phyloP scores from a whole-genome alignment of 2,329 filamentous ascomycete species.

The Lasiodiplodia gonubiensis region DNA sequence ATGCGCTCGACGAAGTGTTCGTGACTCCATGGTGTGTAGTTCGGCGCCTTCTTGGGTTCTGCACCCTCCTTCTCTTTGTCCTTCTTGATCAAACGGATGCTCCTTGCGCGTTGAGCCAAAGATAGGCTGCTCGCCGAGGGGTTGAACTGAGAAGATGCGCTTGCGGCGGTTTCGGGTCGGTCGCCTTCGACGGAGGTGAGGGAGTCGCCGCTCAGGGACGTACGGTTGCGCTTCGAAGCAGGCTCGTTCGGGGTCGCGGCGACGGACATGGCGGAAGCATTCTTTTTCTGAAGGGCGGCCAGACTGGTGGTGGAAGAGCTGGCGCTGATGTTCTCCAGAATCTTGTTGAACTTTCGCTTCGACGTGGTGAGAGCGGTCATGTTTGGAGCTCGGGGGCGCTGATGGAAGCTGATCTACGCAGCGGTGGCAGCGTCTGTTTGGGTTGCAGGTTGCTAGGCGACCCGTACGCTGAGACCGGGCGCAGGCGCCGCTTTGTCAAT shows the following conservation, averaged over 20 bases:
- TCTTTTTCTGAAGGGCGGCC: slow-evolving; percentile 45
- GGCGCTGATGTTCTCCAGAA: slow-evolving; percentile 66
- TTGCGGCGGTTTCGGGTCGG: slow-evolving; percentile 2
- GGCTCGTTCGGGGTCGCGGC: slow-evolving; percentile 38
- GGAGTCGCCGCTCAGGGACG: slow-evolving; percentile 33
- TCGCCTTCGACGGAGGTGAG: slow-evolving; percentile 32
- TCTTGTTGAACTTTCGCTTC: slow-evolving; percentile 82
- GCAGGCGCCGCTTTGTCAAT: slow-evolving; percentile 23
- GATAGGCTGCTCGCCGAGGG: slow-evolving; percentile 30
- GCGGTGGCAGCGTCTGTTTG: slow-evolving; percentile 14
- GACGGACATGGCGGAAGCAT: slow-evolving; percentile 41
- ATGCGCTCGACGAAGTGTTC: slow-evolving; percentile 80
- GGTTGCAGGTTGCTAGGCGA: slow-evolving; percentile 27
- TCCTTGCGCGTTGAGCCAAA: slow-evolving; percentile 30
- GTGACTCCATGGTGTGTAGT: slow-evolving; percentile 86
- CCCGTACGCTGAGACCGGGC: slow-evolving; percentile 12
- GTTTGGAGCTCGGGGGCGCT: slow-evolving; percentile 11
- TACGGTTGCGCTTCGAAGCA: slow-evolving; percentile 43
- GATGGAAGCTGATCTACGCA: slow-evolving; percentile 21
- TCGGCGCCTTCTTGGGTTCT: slow-evolving; percentile 56
- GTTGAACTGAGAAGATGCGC: slow-evolving; percentile 8
- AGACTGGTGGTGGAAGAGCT: slow-evolving; percentile 55
- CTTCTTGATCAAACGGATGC: slow-evolving; percentile 39
- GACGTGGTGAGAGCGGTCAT: slow-evolving; percentile 70
- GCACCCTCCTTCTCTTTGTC: slow-evolving; percentile 31